phyloP scores from a whole-genome alignment of 495 filamentous ascomycete species.

The Penicillium alfredii region DNA sequence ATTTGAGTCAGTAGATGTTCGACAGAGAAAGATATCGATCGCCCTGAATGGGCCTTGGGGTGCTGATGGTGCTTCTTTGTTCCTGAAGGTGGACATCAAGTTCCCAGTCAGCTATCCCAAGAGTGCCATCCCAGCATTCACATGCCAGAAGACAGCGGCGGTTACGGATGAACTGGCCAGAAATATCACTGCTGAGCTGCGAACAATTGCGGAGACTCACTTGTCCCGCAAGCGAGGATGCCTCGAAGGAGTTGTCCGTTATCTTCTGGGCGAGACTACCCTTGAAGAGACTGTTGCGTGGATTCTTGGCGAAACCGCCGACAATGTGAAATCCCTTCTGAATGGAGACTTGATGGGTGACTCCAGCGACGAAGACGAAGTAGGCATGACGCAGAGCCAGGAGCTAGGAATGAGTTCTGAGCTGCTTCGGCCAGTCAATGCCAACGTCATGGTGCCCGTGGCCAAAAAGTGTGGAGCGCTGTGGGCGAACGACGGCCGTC shows the following conservation, averaged over 20 bases:
- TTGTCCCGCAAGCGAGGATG: constrained; percentile 66
- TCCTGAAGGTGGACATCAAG: constrained; percentile 70
- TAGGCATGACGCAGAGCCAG: constrained; percentile 47
- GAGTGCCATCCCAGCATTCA: constrained; percentile 56
- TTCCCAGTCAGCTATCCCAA: constrained; percentile 77
- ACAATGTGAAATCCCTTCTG: constrained; percentile 44
- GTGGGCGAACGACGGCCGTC: constrained; percentile 70
- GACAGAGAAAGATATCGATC: constrained; percentile 61
- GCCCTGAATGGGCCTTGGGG: constrained; percentile 89
- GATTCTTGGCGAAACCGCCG: constrained; percentile 47
- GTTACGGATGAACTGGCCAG: constrained; percentile 63
- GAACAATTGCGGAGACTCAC: constrained; percentile 63
- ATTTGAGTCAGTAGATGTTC: constrained; percentile 81
- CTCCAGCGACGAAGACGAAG: constrained; percentile 85
- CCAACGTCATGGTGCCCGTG: constrained; percentile 70
- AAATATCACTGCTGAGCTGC: constrained; percentile 60
- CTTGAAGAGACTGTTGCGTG: constrained; percentile 68
- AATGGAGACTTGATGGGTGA: constrained; percentile 59
- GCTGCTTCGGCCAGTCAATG: constrained; percentile 51
- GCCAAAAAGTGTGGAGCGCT: constrained; percentile 68
- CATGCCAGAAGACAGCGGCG: constrained; percentile 70
- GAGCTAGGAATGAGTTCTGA: constrained; percentile 52
- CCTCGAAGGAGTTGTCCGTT: constrained; percentile 74
- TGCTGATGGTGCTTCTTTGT: constrained; percentile 58
- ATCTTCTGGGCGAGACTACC: constrained; percentile 76